These are phyloP conservation scores for Suhomyces bribrorum DNA, from an alignment of 1,139 yeast genomes.

Conservation along the genomic window DNA sequence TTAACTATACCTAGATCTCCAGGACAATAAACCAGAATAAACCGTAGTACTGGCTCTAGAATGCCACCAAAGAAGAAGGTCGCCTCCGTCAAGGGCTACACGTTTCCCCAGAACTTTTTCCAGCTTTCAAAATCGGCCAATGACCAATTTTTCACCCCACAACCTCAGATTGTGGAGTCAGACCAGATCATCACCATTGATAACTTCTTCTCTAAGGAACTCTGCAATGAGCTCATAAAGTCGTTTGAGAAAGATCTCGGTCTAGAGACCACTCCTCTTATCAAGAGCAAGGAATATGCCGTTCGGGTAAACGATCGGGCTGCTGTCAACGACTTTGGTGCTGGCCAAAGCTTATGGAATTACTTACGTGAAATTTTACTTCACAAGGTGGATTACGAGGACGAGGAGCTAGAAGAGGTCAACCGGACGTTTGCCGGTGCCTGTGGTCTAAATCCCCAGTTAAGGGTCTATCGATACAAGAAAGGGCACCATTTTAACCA, in stretches of 20 bases:
- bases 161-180: conserved; percentile 30
- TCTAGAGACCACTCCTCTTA: conserved; percentile 51
- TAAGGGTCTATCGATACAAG: conserved; percentile 56
- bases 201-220: conserved; percentile 43
- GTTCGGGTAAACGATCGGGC: conserved; percentile 60
- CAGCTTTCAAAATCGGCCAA: conserved; percentile 21
- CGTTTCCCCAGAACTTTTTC: conserved; percentile 33
- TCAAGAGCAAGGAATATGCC: conserved; percentile 56
- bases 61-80: conserved; percentile 15
- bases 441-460: conserved; percentile 56
- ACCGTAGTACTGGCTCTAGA: background rate
- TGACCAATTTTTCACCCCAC: conserved; percentile 36
- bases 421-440: conserved; percentile 37
- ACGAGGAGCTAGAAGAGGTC: conserved; percentile 29
- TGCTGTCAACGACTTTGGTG: conserved; percentile 37
- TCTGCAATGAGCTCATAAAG: conserved; percentile 47
- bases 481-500: conserved; percentile 64
- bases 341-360: conserved; percentile 48
- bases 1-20: background rate
- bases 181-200: conserved; percentile 52
- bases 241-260: conserved; percentile 34
- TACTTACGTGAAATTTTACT: conserved; percentile 37
- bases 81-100: conserved; percentile 13
- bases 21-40: too few species aligned
- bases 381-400: conserved; percentile 32